Base-by-base conservation (phyloP, 2,329 filamentous ascomycete genomes). In the Xylariaceae sp. region DNA sequence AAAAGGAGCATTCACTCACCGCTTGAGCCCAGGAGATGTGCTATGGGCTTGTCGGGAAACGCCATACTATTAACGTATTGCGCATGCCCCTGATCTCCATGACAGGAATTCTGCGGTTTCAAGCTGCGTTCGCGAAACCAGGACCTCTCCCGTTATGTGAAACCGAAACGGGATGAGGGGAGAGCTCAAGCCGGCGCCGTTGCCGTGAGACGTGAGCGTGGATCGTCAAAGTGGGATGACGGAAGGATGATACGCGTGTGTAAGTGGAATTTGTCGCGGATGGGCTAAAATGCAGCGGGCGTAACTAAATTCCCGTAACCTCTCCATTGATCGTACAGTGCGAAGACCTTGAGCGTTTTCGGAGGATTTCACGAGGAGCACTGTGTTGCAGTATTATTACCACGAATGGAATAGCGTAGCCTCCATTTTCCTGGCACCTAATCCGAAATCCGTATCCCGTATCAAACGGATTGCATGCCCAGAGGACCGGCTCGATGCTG, bases 1-100 rank as follows among this genome's bases (percentile, higher is more conserved):
- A 47, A 47, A 47, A 47, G 15, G 15, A 47, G 55, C 37, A 44
- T 15, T 45, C 41, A 45, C 74, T 67, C 68, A 84, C 83, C 83
- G 70, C 82, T 85, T 13, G 83, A 82, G 62, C 83, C 83, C 57
- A 82, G 73, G 7, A 86, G 74, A 67, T 84, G 80, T 47, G 82
- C 80, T 60, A 80, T 73, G 44, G 82, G 81, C 66, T 71, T 75
- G 56, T 73, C 68, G 11, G 75, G 75, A 59, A 78, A 77, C 60
- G 71, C 67, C 75, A 77, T 77, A 35, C 7, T 51, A 13, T 13
- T 41, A n/a, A 6, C 34, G 56, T 54, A 68, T 47, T 61, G 66
- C 59, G 48, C 35, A 37, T 44, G 51, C 53, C 60, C 54, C 65
- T 59, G 59, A 53, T 61, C 57, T 65, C 66, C 67, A 68, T 68